Evolutionary conservation across 208 protist genomes (phyloP).

Genomic region (Leishmania gerbilli): DNA sequence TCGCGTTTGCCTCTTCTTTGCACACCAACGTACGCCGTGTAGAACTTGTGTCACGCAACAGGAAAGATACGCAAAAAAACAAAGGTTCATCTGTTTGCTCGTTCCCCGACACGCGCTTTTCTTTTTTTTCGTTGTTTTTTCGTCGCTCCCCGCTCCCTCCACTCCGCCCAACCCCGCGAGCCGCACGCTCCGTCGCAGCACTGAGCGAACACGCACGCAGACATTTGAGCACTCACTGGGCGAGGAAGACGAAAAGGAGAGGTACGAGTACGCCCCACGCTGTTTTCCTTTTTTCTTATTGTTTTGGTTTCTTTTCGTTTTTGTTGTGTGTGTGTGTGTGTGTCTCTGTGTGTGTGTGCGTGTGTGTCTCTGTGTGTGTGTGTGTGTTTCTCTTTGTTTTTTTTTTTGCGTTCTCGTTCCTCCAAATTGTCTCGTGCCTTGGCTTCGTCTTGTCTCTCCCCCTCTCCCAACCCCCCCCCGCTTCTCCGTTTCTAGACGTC

Average conservation of each 20-base stretch:
- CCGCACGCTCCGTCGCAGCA: background rate
- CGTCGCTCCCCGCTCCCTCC: background rate
- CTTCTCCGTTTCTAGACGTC: background rate
- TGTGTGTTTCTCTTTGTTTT: background rate
- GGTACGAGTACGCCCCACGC: background rate
- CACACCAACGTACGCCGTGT: background rate
- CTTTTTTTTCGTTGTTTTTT: background rate
- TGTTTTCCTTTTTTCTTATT: background rate
- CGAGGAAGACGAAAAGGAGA: background rate
- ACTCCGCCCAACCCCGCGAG: no score
- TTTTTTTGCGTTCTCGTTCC: background rate
- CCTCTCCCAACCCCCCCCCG: no score
- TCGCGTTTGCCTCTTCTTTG: background rate
- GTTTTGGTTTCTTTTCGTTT: constrained; percentile 2
- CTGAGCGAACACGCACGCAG: background rate
- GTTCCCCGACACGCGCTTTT: background rate
- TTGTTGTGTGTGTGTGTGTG: background rate
- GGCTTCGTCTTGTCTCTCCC: constrained; percentile 3
- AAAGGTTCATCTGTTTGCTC: background rate
- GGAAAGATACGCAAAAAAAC: background rate
- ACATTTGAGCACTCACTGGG: background rate
- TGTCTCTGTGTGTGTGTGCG: no score
- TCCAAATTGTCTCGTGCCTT: background rate
- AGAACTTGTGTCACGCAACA: background rate
- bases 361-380: no score